Base-by-base conservation (phyloP, 1,139 yeast species). In the Barnettozyma hawaiiensis region DNA sequence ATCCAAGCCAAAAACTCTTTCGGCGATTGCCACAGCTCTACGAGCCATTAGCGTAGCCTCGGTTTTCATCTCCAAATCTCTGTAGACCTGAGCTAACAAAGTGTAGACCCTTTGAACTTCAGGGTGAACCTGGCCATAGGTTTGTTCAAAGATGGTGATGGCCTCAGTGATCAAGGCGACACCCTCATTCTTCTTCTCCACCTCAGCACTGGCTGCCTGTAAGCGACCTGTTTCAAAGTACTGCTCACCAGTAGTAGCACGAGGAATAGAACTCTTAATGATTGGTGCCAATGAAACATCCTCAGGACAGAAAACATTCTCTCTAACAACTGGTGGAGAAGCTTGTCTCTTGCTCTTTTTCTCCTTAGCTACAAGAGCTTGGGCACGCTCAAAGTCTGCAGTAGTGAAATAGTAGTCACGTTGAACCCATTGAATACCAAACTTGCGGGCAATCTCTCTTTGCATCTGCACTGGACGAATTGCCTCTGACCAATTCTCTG, bases 361-460 rank as follows among this genome's bases (percentile, higher is more conserved):
- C 21, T 56, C 59, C 45, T 58, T 60, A 33, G 52, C 33, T 14
- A 46, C 37, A 6, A 46, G 34, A 29, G 45, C 41, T n/a, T 44
- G 45, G 35, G 61, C 66, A 7, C 55, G 54, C 38, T 71, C 77
- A 47, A 74, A 70, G 22, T 65, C 65, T 40, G 70, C 76, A 42
- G 60, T 59, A 33, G 76, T 70, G 52, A 63, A 66, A 50, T 52
- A 62, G 47, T 66, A 67, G 11, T 60, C 58, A 47, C 63, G 66
- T 47, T 63, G 60, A 18, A 69, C 67, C 86, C 96, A 83, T 67
- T 92, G 98, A 46, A 92, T 76, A 65, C 98, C 98, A 53, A 81
- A 77, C 64, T 85, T 83, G 44, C 71, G 58, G 14, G 96, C 81
- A 48, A 89, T 71, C 50, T 82, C 87, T 66, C 92, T 78, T 59